Evolutionary conservation across 2,329 filamentous ascomycete genomes (phyloP).

Genomic region (Trichoderma sp.): DNA sequence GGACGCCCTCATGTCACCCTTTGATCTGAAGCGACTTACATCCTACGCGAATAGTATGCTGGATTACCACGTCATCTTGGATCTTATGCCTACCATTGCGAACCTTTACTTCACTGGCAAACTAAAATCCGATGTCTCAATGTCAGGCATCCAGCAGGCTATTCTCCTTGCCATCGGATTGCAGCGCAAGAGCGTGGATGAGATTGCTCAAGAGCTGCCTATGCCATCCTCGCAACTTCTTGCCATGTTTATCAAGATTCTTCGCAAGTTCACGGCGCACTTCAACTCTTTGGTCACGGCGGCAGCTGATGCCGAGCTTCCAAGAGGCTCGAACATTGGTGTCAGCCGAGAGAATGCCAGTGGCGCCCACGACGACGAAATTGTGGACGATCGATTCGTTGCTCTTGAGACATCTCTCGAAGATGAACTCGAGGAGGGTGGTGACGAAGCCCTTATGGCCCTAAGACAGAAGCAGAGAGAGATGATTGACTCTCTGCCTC

Average conservation of each 20-base stretch:
- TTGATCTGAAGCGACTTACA: constrained; percentile 91
- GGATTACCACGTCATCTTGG: constrained; percentile 95
- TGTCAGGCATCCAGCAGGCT: constrained; percentile 80
- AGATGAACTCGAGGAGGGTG: constrained; percentile 81
- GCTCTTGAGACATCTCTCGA: constrained; percentile 70
- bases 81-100: constrained; percentile 81
- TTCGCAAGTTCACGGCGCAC: constrained; percentile 79
- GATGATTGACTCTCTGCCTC: constrained; percentile 83
- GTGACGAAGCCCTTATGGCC: constrained; percentile 68
- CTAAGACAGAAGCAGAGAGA: constrained; percentile 79
- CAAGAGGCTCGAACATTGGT: constrained; percentile 54
- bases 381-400: constrained; percentile 62
- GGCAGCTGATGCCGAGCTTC: constrained; percentile 67
- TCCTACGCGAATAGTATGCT: constrained; percentile 96
- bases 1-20: constrained; percentile 77
- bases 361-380: constrained; percentile 67
- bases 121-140: constrained; percentile 62
- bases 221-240: constrained; percentile 76
- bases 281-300: constrained; percentile 73
- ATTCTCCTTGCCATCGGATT: constrained; percentile 88
- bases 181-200: constrained; percentile 83
- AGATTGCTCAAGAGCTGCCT: constrained; percentile 73
- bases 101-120: constrained; percentile 80
- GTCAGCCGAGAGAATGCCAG: constrained; percentile 58
- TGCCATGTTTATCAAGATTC: constrained; percentile 96